Evolutionary conservation across 129 eudicot genomes (phyloP), one percentile per base, ranked within the genome.

Genomic region (Centella asiatica): DNA sequence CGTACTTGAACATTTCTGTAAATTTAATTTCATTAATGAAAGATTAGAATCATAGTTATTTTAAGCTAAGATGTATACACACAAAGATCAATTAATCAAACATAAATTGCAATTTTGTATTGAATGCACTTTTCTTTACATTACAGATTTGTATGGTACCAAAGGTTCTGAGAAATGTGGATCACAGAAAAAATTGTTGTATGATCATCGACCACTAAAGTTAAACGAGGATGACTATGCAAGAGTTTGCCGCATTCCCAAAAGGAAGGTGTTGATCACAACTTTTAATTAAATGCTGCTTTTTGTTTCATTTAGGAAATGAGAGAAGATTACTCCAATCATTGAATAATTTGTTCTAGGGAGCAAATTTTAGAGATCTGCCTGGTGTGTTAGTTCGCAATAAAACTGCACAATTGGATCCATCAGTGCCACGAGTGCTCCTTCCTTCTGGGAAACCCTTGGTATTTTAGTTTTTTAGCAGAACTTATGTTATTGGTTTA

Each of bases 341-440:
- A 36, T 47, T 23, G 0, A n/a, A n/a, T n/a, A n/a, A n/a, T n/a
- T n/a, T n/a, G 36, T 27, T 4, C 5, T 75, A 87, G 95, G 95
- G 95, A 18, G 90, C 95, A 31, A 80, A 78, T 63, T 87, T 87
- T 27, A 74, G 95, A 49, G 61, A 87, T 64, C 22, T 83, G 37
- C 78, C 74, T 17, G 95, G 95, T 40, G 70, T 87, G 3, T 23
- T 24, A n/a, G 83, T 87, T 68, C 68, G 81, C 17, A 47, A 72
- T 19, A 80, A 78, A 28, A 72, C 59, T 44, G 90, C 78, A 2
- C 70, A 77, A 48, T 78, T 50, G 74, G 90, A 87, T 26, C 74
- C 77, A 37, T 20, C 39, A 9, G 78, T 87, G 2, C 71, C 66
- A 64, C 74, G 87, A 54, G 70, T 61, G 55, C 12, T 25, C 23